These are phyloP conservation scores for Pythium volutum DNA, from an alignment of 352 stramenopile species.

Conservation along the genomic window DNA sequence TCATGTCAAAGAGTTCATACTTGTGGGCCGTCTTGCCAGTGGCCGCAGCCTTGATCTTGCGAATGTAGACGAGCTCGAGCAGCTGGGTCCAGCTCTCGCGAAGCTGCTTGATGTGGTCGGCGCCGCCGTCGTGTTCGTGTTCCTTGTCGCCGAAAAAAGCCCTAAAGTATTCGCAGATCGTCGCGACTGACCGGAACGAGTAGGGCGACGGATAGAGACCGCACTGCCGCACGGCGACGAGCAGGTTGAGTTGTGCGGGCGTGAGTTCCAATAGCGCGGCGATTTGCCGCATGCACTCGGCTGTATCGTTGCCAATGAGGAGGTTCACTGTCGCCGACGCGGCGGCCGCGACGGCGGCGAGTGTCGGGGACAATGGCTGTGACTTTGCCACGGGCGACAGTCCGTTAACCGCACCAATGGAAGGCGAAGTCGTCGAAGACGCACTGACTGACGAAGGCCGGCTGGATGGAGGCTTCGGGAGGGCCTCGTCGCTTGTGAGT, in stretches of 20 bases:
- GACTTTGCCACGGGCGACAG: background rate
- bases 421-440: conserved; percentile 4
- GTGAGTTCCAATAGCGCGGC: conserved; percentile 44
- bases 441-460: background rate
- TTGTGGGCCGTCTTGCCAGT: conserved; percentile 9
- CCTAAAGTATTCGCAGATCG: conserved; percentile 63
- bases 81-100: conserved; percentile 44
- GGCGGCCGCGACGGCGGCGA: conserved; percentile 21
- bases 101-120: conserved; percentile 36
- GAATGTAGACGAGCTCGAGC: conserved; percentile 62
- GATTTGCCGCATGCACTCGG: conserved; percentile 52
- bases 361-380: conserved; percentile 13
- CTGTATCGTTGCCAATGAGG: conserved; percentile 34
- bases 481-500: conserved; percentile 7
- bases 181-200: conserved; percentile 44
- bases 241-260: conserved; percentile 58
- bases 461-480: background rate
- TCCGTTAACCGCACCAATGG: background rate
- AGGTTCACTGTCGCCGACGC: conserved; percentile 41
- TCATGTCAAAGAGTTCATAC: conserved; percentile 63
- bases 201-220: conserved; percentile 41
- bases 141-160: conserved; percentile 45
- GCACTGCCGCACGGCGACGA: conserved; percentile 52
- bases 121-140: conserved; percentile 24
- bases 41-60: conserved; percentile 34